Evolutionary conservation across 805 yeast species (phyloP), one percentile per base, ranked within the genome.

Genomic region (Hanseniaspora lachancei): DNA sequence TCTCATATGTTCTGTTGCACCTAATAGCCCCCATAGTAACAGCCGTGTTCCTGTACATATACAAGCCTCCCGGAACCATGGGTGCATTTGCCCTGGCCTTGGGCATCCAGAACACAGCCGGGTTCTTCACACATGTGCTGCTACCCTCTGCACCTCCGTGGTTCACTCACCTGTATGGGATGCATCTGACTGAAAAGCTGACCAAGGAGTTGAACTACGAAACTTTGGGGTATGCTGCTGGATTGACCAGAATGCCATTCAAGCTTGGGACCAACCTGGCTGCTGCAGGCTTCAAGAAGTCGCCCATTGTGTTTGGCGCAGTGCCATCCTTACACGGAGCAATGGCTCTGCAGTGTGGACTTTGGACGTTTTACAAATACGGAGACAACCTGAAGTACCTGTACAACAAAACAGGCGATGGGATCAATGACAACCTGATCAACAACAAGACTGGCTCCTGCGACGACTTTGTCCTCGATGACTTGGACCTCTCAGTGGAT

Each of bases 111-210:
- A 82, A 81, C 61, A 72, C 81, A 13, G 66, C 72, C 1, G 84
- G 86, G 24, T 81, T 81, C 0, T 41, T 74, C 40, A 82, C 86
- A 2, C 87, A 82, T 64, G 63, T 83, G 39, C 49, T 74, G 6
- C 72, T 81, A 64, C 89, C 89, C 27, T 81, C 79, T 63, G 85
- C 87, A 1, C 85, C 89, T 0, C 89, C 89, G 3, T 80, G 87
- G 82, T 83, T 81, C 64, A 77, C 80, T 48, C 81, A 78, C 62
- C 58, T 79, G 58, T 74, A 82, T 60, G 86, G 87, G 3, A 74
- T 75, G 23, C 50, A 49, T 34, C 60, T 60, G 4, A 73, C 63
- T 57, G 47, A 44, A 16, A 24, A 13, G 24, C 27, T 53, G n/a
- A n/a, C 34, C 2, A 46, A 16, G 15, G 70, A 64, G 10, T 83